Conservation (phyloP, 495 filamentous ascomycete species). For the Mycothermus thermophilus region DNA sequence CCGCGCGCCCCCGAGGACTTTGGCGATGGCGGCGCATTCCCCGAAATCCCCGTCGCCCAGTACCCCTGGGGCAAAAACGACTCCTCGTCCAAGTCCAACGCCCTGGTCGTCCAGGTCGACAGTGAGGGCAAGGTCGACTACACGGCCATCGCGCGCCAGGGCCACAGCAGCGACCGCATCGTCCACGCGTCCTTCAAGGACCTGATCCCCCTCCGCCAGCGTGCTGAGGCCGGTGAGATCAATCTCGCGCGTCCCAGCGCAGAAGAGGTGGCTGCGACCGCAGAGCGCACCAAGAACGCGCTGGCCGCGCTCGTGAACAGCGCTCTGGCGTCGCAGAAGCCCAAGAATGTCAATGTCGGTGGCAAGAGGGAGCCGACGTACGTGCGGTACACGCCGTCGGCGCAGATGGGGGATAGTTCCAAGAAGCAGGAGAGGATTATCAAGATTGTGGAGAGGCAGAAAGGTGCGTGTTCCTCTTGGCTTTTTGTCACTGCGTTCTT, state of each 20-base stretch:
- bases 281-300: conserved; percentile 78
- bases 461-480: conserved; percentile 18
- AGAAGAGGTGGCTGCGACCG: conserved; percentile 67
- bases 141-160: conserved; percentile 85
- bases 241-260: conserved; percentile 76
- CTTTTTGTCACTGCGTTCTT: neutral
- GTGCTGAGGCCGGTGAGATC: conserved; percentile 86
- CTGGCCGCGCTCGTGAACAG: conserved; percentile 69
- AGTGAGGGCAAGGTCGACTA: conserved; percentile 88
- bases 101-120: conserved; percentile 83
- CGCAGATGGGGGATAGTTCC: conserved; percentile 87
- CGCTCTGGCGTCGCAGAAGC: conserved; percentile 82
- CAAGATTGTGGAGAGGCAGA: conserved; percentile 92
- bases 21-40: conserved; percentile 92
- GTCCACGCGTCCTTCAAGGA: conserved; percentile 95
- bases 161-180: conserved; percentile 68
- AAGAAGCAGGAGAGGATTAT: conserved; percentile 91
- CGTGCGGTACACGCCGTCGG: conserved; percentile 87
- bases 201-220: conserved; percentile 84
- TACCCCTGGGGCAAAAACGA: conserved; percentile 85
- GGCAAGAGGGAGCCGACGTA: conserved; percentile 76
- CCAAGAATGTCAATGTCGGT: conserved; percentile 77
- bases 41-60: conserved; percentile 85
- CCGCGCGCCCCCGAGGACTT: conserved; percentile 79
- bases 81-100: conserved; percentile 59